Evolutionary conservation across 352 stramenopile species (phyloP).

Genomic region (Phytophthora tubulina): DNA sequence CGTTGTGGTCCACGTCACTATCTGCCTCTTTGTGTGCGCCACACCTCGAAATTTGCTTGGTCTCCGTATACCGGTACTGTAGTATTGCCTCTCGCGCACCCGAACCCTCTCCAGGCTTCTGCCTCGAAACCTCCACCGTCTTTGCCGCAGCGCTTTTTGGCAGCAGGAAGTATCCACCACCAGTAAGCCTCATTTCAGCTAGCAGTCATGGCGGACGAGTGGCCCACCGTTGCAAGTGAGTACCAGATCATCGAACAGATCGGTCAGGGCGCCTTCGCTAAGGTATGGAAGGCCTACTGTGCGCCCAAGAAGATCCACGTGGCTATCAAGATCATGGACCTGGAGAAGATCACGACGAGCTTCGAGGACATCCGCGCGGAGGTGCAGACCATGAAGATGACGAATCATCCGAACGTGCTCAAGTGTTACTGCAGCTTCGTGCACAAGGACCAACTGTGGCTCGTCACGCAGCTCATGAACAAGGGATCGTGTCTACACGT

Average conservation of each 20-base stretch:
- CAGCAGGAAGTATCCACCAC: conserved; percentile 38
- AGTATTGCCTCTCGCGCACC: conserved; percentile 12
- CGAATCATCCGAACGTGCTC: conserved; percentile 98
- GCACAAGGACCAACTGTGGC: conserved; percentile 97
- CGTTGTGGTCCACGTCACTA: conserved; percentile 28
- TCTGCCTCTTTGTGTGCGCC: conserved; percentile 35
- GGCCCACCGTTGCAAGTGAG: conserved; percentile 82
- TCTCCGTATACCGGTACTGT: conserved; percentile 15
- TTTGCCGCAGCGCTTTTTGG: conserved; percentile 22
- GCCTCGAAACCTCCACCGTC: conserved; percentile 34
- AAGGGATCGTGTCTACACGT: conserved; percentile 98
- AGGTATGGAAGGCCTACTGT: conserved; percentile 97
- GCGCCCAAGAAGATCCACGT: conserved; percentile 88
- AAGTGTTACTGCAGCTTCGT: conserved; percentile 98
- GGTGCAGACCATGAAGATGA: conserved; percentile 99
- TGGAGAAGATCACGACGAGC: conserved; percentile 98
- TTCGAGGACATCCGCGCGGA: conserved; percentile 94
- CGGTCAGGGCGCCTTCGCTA: conserved; percentile 97
- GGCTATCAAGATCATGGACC: conserved; percentile 99
- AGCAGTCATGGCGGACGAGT: conserved; percentile 80
- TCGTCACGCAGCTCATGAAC: conserved; percentile 99
- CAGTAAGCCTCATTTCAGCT: conserved; percentile 13
- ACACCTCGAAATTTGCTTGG: conserved; percentile 27
- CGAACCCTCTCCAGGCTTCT: conserved; percentile 18
- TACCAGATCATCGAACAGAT: conserved; percentile 94